Evolutionary conservation across 2,329 filamentous ascomycete genomes (phyloP), one percentile per base, ranked within the genome.

Genomic region (Apiospora hydei): DNA sequence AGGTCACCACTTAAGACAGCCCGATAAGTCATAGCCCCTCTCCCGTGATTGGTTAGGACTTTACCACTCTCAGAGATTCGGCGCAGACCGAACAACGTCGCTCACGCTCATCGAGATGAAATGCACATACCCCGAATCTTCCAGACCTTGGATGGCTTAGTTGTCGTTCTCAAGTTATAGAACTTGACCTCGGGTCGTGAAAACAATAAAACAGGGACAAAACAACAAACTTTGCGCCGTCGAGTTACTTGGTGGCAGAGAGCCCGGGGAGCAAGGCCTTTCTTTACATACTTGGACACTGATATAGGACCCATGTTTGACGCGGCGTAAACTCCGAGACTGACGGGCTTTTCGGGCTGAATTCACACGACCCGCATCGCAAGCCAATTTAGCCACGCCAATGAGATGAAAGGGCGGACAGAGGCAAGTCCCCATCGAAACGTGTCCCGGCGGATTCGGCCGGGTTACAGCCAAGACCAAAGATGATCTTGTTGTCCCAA

Each of bases 391-490:
- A 68, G 24, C 66, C 66, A 47, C 66, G 44, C 66, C 66, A 68
- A 68, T 68, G n/a, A 68, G 24, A 68, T 30, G 41, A 64, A 64
- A 18, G 44, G 18, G 13, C 41, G 41, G 41, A 43, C 41, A 10
- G 49, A 53, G 53, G 30, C 30, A 13, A 18, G 34, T 38, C 57
- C 41, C 57, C 34, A 64, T 64, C 57, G 34, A 64, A 64, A 64
- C 57, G 57, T 64, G 57, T 61, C 34, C 57, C 57, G 21, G 57
- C 57, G 57, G 57, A 64, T 64, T 64, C 57, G 57, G 57, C 57
- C 57, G 57, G 57, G 57, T 41, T 41, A 64, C 30, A 64, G 57
- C 57, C 57, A 64, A 64, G 57, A 64, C 57, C 13, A 30, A 64
- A 64, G 57, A 64, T 64, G 57, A 64, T 64, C 30, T 64, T 18